Base-by-base conservation (phyloP, 257 asterid species). In the Lycium ferocissimum region DNA sequence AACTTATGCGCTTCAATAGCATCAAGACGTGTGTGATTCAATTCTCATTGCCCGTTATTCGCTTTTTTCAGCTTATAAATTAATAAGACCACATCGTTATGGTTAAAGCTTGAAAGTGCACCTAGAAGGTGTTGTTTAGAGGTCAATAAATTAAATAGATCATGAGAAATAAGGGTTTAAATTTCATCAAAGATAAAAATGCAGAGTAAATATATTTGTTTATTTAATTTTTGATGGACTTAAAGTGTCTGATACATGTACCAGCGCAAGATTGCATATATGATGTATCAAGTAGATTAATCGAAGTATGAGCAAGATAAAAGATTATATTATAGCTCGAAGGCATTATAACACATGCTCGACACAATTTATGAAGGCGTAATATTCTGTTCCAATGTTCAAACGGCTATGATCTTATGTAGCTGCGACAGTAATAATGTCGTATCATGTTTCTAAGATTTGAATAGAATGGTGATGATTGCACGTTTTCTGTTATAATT, bases 401-500 rank as follows among this genome's bases (percentile, higher is more conserved):
- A 14, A 45, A 45, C 14, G 84, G 12, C 20, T 59, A 37, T 58
- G 38, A 45, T 13, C 14, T 6, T n/a, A 18, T 59, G 59, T 22
- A 49, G 40, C 12, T 69, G 76, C 4, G 67, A 38, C 47, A 53
- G 63, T 47, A 54, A 81, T 80, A 67, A 80, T 38, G 22, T 43
- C 72, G 81, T 26, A 43, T 81, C 75, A 83, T 84, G 85, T 83
- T 72, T 35, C 47, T 63, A 8, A 63, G 37, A 26, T 83, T 83
- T 83, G 85, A 83, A 83, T 66, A 14, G 79, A 84, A 63, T 45
- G 79, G 51, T 75, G 76, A 80, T 67, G 83, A 78, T 78, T 37
- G 53, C 49, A 81, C 18, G 20, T 57, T 79, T 81, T 63, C 35
- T 81, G 84, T 66, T 56, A 88, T 91, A 83, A 87, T 87, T 72